Evolutionary conservation across 768 basidiomycete genomes (phyloP), one percentile per base, ranked within the genome.

Genomic region (Tricholoma matsutake): DNA sequence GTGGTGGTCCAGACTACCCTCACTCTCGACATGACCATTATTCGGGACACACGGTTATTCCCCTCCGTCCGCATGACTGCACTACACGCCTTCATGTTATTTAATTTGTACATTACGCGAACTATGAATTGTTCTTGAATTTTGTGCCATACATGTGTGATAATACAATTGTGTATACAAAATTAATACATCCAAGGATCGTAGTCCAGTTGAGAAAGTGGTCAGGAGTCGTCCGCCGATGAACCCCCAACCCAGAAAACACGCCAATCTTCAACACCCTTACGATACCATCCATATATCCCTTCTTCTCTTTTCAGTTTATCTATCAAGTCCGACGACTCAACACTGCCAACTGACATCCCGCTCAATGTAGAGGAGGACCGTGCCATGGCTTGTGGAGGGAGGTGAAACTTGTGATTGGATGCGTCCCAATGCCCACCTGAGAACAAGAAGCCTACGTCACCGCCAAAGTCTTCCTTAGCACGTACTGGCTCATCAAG

Each of bases 161-260:
- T 47, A 25, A 61, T 39, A 59, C 41, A 45, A 29, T 57, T 6
- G 3, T 25, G 22, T 25, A 31, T 51, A 51, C 49, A 51, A 29
- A 31, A 31, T 52, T 52, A 7, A 31, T 52, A 18, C 6, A 45
- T 31, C 25, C 47, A 5, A 28, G 11, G 13, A 49, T 7, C 47
- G 4, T 51, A 51, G 51, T 18, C n/a, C 16, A 29, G 22, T 25
- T 51, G 18, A 6, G 43, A 29, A 31, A 3, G 16, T 52, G 9
- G 3, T 53, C 29, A 31, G 29, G 28, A 52, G 7, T 31, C 14
- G 14, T 57, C 60, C 32, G 32, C 74, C 5, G 72, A 72, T 65
- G 75, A 75, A 20, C 89, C 89, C 0, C 92, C 92, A 9, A 92
- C 74, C 92, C 92, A 94, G 68, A 94, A 86, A 11, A 94, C 83